A percentile compares a stretch with the other conserved stretches of the same genome.
Evolutionary conservation across 768 basidiomycete species (phyloP).

Genomic region (Psilocybe cubensis): DNA sequence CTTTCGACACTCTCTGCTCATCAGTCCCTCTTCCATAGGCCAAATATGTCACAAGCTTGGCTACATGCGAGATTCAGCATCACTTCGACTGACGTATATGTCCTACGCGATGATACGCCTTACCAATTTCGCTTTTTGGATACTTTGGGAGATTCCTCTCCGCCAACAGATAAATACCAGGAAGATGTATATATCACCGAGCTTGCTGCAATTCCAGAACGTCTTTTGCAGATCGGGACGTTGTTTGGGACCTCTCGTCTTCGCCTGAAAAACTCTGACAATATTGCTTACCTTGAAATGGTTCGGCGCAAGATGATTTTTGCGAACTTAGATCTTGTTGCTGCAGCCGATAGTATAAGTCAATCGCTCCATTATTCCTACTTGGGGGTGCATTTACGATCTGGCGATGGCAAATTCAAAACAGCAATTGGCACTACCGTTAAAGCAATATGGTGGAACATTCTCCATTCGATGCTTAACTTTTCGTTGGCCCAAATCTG

Average conservation of each 20-base stretch:
- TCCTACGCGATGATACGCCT: conserved; percentile 53
- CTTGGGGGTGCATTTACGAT: conserved; percentile 66
- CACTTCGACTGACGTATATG: conserved; percentile 40
- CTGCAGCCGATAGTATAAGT: conserved; percentile 47
- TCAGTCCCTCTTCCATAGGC: conserved; percentile 50
- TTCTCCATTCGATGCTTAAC: conserved; percentile 53
- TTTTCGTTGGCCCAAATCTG: conserved; percentile 38
- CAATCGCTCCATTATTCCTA: conserved; percentile 49
- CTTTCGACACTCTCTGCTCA: conserved; percentile 38
- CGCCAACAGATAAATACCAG: conserved; percentile 40
- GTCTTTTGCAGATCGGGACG: conserved; percentile 71
- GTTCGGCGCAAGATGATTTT: conserved; percentile 64
- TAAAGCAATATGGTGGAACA: conserved; percentile 56
- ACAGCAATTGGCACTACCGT: conserved; percentile 42
- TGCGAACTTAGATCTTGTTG: conserved; percentile 48
- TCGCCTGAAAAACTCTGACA: conserved; percentile 43
- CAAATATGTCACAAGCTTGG: conserved; percentile 54
- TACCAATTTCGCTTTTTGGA: conserved; percentile 73
- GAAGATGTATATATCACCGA: conserved; percentile 45
- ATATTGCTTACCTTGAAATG: conserved; percentile 44
- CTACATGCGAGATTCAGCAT: conserved; percentile 45
- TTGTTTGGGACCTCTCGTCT: conserved; percentile 79
- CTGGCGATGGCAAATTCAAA: conserved; percentile 70
- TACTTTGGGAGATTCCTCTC: conserved; percentile 29
- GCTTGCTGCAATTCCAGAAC: conserved; percentile 43